Base-by-base conservation (phyloP, 2,329 filamentous ascomycete genomes). In the Ceratocystis destructans region DNA sequence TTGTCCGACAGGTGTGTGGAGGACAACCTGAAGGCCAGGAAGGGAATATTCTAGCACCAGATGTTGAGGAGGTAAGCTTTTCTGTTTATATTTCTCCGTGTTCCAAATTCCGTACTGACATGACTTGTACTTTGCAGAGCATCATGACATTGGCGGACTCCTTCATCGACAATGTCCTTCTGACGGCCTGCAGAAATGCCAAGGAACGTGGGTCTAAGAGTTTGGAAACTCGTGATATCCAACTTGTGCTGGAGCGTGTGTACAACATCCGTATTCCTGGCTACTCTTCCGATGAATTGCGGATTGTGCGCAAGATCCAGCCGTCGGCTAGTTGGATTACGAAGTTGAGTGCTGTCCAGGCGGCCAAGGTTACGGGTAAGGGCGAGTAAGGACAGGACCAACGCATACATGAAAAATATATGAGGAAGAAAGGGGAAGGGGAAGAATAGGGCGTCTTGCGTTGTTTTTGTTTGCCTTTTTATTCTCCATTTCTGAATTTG, bases 311-410 rank as follows among this genome's bases (percentile, higher is more conserved):
- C 74, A 96, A 96, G 79, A 88, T 95, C 64, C 88, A 94, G 74
- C 94, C 94, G 1, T 87, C 90, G 22, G 79, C 87, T 17, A 89
- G 86, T 25, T 99, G 94, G 91, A 93, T 94, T 69, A 87, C 89
- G 70, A 99, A 99, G 81, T 95, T 99, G 87, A 93, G 91, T 72
- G 93, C 94, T 28, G 88, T 99, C 17, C 91, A 96, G 77, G 93
- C 92, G 1, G 90, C 91, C 61, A 97, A 97, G 79, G 91, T 87
- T 59, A 87, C 83, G 3, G 82, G 83, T 28, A 83, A 83, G 74
- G 79, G 79, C 62, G 81, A 83, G 71, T 78, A 78, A 71, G 20
- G 81, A 79, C 72, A 71, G 20, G 81, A 79, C 72, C 87, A 41
- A 41, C 37, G 37, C 12, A 15, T 12, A 1, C 37, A 41, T 0